A percentile compares a stretch with the other conserved stretches of the same genome.
Evolutionary conservation across 371 early-diverging fungal genomes (phyloP).

Genomic region (Apophysomyces trapeziformis): DNA sequence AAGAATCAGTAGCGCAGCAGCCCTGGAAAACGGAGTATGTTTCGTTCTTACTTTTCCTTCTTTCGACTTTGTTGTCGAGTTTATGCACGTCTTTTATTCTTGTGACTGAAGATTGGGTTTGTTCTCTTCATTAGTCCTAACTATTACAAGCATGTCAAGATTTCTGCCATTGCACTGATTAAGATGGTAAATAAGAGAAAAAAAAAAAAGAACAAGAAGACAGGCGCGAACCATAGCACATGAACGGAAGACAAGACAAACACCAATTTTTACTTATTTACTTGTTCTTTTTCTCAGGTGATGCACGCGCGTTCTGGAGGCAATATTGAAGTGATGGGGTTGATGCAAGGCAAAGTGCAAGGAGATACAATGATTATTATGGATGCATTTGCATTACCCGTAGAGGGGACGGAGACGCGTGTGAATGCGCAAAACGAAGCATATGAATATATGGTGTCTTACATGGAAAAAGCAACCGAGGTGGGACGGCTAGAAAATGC

Average conservation of each 20-base stretch:
- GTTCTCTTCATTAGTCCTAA: constrained; percentile 65
- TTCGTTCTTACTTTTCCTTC: not conserved
- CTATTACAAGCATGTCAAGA: constrained; percentile 89
- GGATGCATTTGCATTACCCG: constrained; percentile 97
- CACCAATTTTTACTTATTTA: no score
- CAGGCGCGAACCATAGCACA: no score
- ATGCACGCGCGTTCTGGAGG: constrained; percentile 97
- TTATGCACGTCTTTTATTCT: no score
- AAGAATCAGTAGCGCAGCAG: constrained; percentile 61
- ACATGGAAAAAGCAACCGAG: constrained; percentile 82
- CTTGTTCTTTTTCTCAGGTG: constrained; percentile 46
- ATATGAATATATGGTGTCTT: constrained; percentile 97
- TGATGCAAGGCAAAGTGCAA: constrained; percentile 95
- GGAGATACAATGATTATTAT: constrained; percentile 92
- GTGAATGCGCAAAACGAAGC: constrained; percentile 96
- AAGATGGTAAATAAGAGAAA: constrained; percentile 80
- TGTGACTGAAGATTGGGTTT: no score
- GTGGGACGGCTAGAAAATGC: constrained; percentile 94
- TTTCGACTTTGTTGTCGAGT: not conserved
- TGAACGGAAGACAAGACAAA: no score
- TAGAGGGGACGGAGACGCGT: constrained; percentile 98
- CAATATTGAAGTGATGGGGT: constrained; percentile 96
- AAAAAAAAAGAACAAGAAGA: not conserved
- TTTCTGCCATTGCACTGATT: constrained; percentile 94
- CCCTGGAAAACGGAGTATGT: constrained; percentile 86